These are phyloP conservation scores for Candida coquimbonensis DNA, from an alignment of 805 yeast genomes.

Conservation along the genomic window DNA sequence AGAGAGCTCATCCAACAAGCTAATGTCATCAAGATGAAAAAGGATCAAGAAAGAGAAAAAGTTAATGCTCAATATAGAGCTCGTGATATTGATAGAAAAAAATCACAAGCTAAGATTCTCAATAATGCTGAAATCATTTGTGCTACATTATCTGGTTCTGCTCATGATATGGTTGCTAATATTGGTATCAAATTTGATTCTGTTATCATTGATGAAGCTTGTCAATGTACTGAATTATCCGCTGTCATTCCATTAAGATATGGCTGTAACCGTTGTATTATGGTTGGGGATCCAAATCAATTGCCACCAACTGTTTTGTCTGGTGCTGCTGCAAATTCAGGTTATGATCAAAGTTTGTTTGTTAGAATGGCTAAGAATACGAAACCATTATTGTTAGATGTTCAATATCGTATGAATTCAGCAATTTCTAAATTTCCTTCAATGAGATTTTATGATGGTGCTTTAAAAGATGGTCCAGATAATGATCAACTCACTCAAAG, in stretches of 20 bases:
- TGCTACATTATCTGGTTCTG: slow-evolving; percentile 88
- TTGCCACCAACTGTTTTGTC: slow-evolving; percentile 95
- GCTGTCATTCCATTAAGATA: slow-evolving; percentile 87
- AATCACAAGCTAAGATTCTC: slow-evolving; percentile 65
- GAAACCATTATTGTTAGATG: slow-evolving; percentile 64
- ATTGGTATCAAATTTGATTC: slow-evolving; percentile 78
- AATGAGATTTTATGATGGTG: slow-evolving; percentile 66
- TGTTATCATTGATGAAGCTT: slow-evolving; percentile 94
- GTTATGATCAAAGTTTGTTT: slow-evolving; percentile 87
- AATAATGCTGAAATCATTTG: slow-evolving; percentile 80
- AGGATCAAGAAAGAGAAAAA: slow-evolving; percentile 75
- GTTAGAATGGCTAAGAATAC: slow-evolving; percentile 81
- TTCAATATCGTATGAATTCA: slow-evolving; percentile 98
- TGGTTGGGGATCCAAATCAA: slow-evolving; percentile 99
- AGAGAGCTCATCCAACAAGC: slow-evolving; percentile 54
- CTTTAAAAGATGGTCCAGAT: slow-evolving; percentile 69
- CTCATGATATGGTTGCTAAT: slow-evolving; percentile 76
- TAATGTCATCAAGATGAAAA: slow-evolving; percentile 60
- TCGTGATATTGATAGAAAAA: slow-evolving; percentile 70
- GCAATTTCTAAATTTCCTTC: slow-evolving; percentile 85
- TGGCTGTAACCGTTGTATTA: slow-evolving; percentile 83
- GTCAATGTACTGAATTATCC: slow-evolving; percentile 91
- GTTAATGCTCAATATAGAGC: slow-evolving; percentile 63
- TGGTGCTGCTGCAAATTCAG: slow-evolving; percentile 69
- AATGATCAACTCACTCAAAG: slow-evolving; percentile 54